phyloP scores from a whole-genome alignment of 2,329 filamentous ascomycete genomes.

The Pochonia chlamydosporia region DNA sequence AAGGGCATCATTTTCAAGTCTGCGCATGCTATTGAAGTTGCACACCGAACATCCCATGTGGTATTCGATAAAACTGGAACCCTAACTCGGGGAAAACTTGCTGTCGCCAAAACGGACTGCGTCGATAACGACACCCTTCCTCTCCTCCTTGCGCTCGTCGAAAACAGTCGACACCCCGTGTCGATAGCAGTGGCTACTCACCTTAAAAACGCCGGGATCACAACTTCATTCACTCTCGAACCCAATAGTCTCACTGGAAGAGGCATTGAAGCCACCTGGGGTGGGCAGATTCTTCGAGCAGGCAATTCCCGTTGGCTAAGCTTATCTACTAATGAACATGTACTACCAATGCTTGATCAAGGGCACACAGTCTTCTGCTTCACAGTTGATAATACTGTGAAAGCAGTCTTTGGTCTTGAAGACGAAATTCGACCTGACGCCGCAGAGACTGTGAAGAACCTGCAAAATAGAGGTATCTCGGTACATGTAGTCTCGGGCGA shows the following conservation, averaged over 20 bases:
- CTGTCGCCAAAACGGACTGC: conserved; percentile 24
- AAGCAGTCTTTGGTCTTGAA: conserved; percentile 39
- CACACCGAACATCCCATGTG: conserved; percentile 56
- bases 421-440: conserved; percentile 41
- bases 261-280: conserved; percentile 34
- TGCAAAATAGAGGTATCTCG: conserved; percentile 32
- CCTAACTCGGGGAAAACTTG: conserved; percentile 54
- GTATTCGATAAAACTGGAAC: conserved; percentile 82
- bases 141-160: conserved; percentile 26
- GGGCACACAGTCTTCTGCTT: conserved; percentile 44
- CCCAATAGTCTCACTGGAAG: conserved; percentile 36
- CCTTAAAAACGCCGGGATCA: conserved; percentile 23
- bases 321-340: conserved; percentile 21
- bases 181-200: conserved; percentile 40
- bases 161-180: conserved; percentile 45
- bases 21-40: conserved; percentile 57
- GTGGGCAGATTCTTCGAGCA: conserved; percentile 30
- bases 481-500: conserved; percentile 49
- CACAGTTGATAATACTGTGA: conserved; percentile 26
- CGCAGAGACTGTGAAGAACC: conserved; percentile 21
- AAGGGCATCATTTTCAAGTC: conserved; percentile 65
- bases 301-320: conserved; percentile 46
- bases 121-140: conserved; percentile 7
- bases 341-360: conserved; percentile 27
- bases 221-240: conserved; percentile 18